Evolutionary conservation across 2,329 filamentous ascomycete species (phyloP), one percentile per base, ranked within the genome.

Genomic region (Ascochyta fabae): DNA sequence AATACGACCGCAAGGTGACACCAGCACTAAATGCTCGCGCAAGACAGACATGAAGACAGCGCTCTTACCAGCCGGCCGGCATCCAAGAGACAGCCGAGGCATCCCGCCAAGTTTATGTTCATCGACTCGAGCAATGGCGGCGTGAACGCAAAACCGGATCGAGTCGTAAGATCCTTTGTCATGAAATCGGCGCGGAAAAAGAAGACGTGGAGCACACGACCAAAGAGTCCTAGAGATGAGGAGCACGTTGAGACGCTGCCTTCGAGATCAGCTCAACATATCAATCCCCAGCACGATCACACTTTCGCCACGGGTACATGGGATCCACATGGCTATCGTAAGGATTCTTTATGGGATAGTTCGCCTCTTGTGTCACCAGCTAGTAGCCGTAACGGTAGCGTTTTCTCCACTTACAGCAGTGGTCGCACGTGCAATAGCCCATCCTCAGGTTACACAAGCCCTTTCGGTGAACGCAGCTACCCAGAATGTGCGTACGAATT

Each of bases 151-250:
- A 74, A 74, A 45, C 71, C 69, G 13, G 61, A 72, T 39, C 69
- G 67, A 50, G 60, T 61, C 8, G 69, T 74, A 12, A 52, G 72
- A 40, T 72, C 69, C n/a, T 74, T 74, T 65, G 71, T 75, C 4
- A 75, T 75, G 72, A 71, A 73, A 39, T 65, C 67, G 31, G 72
- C 69, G 15, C 61, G 72, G 19, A 64, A 66, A 42, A 62, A 67
- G 47, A 69, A 69, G 56, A 58, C 64, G 4, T 75, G 72, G 72
- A 71, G 68, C 48, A 72, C 70, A 33, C 64, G 61, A 60, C 68
- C 67, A 46, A 68, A 65, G 61, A 66, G 51, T 43, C 43, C 61
- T 5, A 64, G 59, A 41, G 59, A 55, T 16, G 57, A 61, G 29
- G 35, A 39, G 7, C 9, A 16, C 15, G 9, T 41, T 43, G 22